phyloP scores from a whole-genome alignment of 108 stramenopile genomes.

The Aurantiochytrium sp. region DNA sequence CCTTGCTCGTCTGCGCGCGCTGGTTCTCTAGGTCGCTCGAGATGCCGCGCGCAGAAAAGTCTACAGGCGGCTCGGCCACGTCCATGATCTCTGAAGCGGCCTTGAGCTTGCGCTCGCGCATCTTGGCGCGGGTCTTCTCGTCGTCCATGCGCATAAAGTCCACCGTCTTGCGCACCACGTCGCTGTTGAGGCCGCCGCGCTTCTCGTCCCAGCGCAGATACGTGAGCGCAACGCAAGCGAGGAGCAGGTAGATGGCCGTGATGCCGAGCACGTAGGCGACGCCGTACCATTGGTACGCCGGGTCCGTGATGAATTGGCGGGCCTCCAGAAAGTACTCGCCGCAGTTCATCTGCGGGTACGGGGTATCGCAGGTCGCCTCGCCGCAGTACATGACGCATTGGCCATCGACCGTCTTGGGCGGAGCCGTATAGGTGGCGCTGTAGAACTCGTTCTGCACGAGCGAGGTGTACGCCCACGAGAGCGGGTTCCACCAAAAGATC shows the following conservation, averaged over 20 bases:
- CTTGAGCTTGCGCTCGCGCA: neutral
- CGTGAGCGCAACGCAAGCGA: neutral
- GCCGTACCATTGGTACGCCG: neutral
- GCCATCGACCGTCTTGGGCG: neutral
- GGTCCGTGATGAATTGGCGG: neutral
- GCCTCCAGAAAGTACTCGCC: neutral
- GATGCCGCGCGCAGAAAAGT: neutral
- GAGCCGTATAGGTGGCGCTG: conserved; percentile 14
- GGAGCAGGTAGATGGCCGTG: neutral
- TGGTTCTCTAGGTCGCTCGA: neutral
- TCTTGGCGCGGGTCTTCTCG: neutral
- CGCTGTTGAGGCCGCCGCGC: neutral
- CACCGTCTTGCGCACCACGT: neutral
- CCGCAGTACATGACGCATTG: conserved; percentile 3
- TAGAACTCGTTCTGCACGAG: conserved; percentile 38
- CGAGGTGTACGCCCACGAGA: conserved; percentile 35
- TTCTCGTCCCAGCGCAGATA: neutral
- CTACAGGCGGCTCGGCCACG: neutral
- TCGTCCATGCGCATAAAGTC: neutral
- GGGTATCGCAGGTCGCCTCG: neutral
- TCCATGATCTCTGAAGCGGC: neutral
- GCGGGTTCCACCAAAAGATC: conserved; percentile 44
- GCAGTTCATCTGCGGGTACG: neutral
- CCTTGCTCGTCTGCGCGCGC: neutral
- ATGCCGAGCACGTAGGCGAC: neutral